Percentiles rank a stretch among this genome's conserved stretches.
Evolutionary conservation across 2,329 filamentous ascomycete species (phyloP).

Genomic region (Trichophyton rubrum): DNA sequence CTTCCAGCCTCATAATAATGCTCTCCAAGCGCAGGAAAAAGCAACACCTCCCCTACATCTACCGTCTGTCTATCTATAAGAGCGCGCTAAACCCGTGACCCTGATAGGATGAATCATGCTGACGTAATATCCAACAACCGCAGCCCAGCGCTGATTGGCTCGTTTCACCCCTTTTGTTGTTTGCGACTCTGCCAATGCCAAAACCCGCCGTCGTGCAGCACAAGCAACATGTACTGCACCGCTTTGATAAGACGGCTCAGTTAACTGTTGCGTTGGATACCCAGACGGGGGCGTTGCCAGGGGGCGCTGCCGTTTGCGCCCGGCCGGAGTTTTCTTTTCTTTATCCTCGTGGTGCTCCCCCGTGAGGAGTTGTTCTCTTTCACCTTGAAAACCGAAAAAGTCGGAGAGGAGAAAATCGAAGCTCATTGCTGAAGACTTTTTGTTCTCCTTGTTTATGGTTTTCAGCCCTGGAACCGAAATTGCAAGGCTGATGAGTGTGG

Average conservation of each 20-base stretch:
- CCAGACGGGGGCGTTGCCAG: neutral
- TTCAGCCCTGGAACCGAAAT: neutral
- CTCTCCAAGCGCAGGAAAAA: no score
- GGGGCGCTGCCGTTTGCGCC: neutral
- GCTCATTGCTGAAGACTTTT: neutral
- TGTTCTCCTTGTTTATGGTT: neutral
- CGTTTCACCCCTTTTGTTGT: neutral
- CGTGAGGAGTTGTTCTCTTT: neutral
- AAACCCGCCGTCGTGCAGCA: neutral
- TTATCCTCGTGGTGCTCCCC: neutral
- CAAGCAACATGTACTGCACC: neutral
- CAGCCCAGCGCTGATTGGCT: neutral
- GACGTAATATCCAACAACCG: neutral
- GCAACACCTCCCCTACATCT: no score
- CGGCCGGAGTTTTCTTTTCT: neutral
- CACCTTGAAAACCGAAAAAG: neutral
- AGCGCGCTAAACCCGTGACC: neutral
- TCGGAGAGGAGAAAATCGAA: neutral
- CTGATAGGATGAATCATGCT: neutral
- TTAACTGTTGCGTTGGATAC: constrained; percentile 1
- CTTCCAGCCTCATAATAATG: no score
- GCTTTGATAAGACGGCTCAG: neutral
- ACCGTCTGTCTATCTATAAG: neutral
- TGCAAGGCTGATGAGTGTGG: neutral
- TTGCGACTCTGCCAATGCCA: neutral